phyloP scores from a whole-genome alignment of 1,284 basidiomycete genomes.

The Melampsora medusae region DNA sequence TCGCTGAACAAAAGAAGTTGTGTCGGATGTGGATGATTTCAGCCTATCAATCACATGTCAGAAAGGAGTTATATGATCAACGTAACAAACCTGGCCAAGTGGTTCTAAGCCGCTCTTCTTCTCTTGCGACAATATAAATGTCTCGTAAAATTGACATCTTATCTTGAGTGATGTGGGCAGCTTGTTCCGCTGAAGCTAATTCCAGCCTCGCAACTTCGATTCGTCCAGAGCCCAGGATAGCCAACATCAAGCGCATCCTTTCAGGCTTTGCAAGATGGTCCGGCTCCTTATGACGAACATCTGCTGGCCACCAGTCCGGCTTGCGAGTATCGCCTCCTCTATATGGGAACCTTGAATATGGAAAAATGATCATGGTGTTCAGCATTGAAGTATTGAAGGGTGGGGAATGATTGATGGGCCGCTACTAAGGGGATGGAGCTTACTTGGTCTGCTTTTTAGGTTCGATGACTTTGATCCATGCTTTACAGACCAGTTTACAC shows the following conservation, averaged over 20 bases:
- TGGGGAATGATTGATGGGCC: no score
- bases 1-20: not conserved
- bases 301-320: slow-evolving; percentile 61
- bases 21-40: not conserved
- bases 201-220: slow-evolving; percentile 57
- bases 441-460: slow-evolving; percentile 61
- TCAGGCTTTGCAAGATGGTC: slow-evolving; percentile 60
- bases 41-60: no score
- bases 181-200: slow-evolving; percentile 59
- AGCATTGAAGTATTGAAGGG: no score
- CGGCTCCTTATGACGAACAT: slow-evolving; percentile 60
- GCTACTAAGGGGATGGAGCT: not conserved
- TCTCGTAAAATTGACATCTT: slow-evolving; percentile 58
- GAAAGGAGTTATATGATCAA: not conserved
- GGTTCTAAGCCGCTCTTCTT: slow-evolving; percentile 49
- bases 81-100: slow-evolving; percentile 34
- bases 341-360: slow-evolving; percentile 55
- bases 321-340: slow-evolving; percentile 60
- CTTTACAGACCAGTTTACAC: slow-evolving; percentile 61
- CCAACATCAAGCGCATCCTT: slow-evolving; percentile 56
- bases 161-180: slow-evolving; percentile 57
- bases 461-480: slow-evolving; percentile 61
- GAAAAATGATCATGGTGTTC: not conserved
- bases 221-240: slow-evolving; percentile 57
- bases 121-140: slow-evolving; percentile 60